Base-by-base conservation (phyloP, 768 basidiomycete species). In the Kwoniella dejecticola region DNA sequence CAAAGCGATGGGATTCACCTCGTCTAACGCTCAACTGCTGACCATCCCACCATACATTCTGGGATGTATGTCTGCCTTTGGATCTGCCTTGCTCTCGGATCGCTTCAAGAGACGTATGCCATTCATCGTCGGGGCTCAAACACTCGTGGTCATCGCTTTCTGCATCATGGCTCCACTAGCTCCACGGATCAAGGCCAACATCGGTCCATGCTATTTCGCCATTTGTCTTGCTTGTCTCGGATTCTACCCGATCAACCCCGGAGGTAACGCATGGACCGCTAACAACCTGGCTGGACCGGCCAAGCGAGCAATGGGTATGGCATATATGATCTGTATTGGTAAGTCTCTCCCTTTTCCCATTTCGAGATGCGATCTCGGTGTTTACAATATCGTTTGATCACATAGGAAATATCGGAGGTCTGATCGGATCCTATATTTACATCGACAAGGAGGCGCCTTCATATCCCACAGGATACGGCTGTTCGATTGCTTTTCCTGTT, bases 41-140 rank as follows among this genome's bases (percentile, higher is more conserved):
- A 73, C 71, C 36, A 64, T 68, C 24, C 67, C 64, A 33, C 64
- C 66, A 19, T 71, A 71, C 56, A 44, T 65, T n/a, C 45, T 57
- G 15, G 67, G 55, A 33, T 67, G 67, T 6, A 26, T 54, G 11
- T 42, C 46, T 12, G 48, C 48, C 7, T 49, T 11, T 23, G 7
- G 12, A 15, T 23, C 48, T 15, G 48, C 8, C 7, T 8, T 13
- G 19, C 27, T 8, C 24, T 49, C 48, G 7, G 48, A 49, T 26
- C 6, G 19, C 8, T 49, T 49, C 24, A 49, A 27, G n/a, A 26
- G 48, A 27, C 11, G 48, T 8, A 24, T 7, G 8, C 48, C 26
- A 10, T 31, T 49, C 13, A 19, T 44, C 19, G 42, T 19, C 19
- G 11, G 11, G 6, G 11, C 42, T 6, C 42, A 44, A 21, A 12